A percentile compares a stretch with the other conserved stretches of the same genome.
Conservation (phyloP, 2,329 filamentous ascomycete species). For the Claviceps quebecensis region DNA sequence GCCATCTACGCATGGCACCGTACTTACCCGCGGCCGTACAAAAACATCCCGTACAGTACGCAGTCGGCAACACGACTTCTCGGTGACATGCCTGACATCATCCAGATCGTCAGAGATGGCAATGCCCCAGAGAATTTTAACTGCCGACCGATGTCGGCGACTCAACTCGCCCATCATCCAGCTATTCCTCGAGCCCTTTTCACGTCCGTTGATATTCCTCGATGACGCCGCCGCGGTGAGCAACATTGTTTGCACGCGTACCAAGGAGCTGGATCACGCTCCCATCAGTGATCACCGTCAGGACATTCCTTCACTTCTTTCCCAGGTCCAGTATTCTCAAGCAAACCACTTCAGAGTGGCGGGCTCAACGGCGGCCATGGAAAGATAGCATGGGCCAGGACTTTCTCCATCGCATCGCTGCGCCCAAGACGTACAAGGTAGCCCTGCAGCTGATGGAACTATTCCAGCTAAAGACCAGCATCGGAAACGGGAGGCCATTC, state of each 20-base stretch:
- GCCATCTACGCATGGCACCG: background rate
- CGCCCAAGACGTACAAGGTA: constrained; percentile 19
- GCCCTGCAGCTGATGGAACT: constrained; percentile 17
- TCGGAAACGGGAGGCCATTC: constrained; percentile 13
- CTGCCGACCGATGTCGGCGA: background rate
- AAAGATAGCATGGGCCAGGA: constrained; percentile 23
- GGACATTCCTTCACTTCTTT: constrained; percentile 18
- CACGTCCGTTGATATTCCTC: constrained; percentile 27
- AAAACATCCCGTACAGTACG: constrained; percentile 4
- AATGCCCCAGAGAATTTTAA: background rate
- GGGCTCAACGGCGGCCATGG: constrained; percentile 19
- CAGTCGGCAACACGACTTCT: constrained; percentile 2
- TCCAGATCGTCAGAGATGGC: background rate
- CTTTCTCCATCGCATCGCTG: constrained; percentile 17
- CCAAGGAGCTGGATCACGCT: constrained; percentile 29
- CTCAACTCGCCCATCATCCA: constrained; percentile 2
- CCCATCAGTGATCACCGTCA: constrained; percentile 13
- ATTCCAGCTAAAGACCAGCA: constrained; percentile 18
- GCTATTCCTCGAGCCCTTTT: constrained; percentile 26
- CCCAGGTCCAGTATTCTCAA: constrained; percentile 20
- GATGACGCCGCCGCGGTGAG: constrained; percentile 25
- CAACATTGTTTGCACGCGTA: constrained; percentile 26
- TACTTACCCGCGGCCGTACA: constrained; percentile 1
- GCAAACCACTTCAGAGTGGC: constrained; percentile 18
- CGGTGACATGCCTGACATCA: constrained; percentile 5